Percentiles rank a stretch among this genome's conserved stretches.
Evolutionary conservation across 768 basidiomycete species (phyloP).

Genomic region (Auricularia sp.): DNA sequence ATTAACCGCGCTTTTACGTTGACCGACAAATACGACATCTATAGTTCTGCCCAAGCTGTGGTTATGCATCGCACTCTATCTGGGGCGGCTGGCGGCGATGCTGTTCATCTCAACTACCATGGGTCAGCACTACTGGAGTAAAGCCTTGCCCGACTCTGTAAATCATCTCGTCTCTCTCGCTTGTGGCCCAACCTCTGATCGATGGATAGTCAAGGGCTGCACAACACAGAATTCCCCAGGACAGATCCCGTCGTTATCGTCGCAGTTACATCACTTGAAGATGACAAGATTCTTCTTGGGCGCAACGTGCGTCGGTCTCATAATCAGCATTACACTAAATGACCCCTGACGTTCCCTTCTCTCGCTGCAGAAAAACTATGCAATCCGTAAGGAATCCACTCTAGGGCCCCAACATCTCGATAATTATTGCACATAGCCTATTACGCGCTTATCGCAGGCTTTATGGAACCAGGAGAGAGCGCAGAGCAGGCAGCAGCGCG

Average conservation of each 20-base stretch:
- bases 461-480: slow-evolving; percentile 88
- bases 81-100: slow-evolving; percentile 96
- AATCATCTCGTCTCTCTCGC: slow-evolving; percentile 15
- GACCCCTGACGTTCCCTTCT: not conserved
- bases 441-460: slow-evolving; percentile 89
- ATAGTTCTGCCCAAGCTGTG: slow-evolving; percentile 86
- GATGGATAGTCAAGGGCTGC: slow-evolving; percentile 57
- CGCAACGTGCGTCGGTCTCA: slow-evolving; percentile 48
- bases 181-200: not conserved
- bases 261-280: slow-evolving; percentile 68
- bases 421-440: slow-evolving; percentile 24
- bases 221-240: slow-evolving; percentile 77
- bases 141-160: slow-evolving; percentile 68
- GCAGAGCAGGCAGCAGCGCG: slow-evolving; percentile 88
- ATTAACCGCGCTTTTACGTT: not conserved
- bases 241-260: slow-evolving; percentile 90
- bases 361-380: not conserved
- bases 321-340: not conserved
- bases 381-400: not conserved
- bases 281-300: slow-evolving; percentile 80
- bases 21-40: not conserved
- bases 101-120: slow-evolving; percentile 67
- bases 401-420: too few species aligned
- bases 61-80: slow-evolving; percentile 65
- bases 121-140: slow-evolving; percentile 51